Conservation (phyloP, 305 asterid species). For the Fraxinus dipetala region DNA sequence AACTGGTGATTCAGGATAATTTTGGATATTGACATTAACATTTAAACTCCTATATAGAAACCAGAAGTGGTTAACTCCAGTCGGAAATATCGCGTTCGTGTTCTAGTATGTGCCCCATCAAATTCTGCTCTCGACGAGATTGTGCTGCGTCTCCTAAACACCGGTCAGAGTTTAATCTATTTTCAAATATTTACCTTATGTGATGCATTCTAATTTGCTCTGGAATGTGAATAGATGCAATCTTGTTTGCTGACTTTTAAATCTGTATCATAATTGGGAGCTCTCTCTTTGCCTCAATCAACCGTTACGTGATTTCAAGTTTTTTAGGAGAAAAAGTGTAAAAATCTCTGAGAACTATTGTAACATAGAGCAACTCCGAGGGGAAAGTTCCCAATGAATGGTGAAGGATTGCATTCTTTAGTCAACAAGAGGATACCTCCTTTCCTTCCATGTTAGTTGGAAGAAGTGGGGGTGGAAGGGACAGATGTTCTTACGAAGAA, state of each 20-base stretch:
- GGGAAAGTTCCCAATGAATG: constrained; percentile 7
- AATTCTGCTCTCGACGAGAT: constrained; percentile 99
- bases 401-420: neutral
- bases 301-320: neutral
- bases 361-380: constrained; percentile 5
- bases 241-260: constrained; percentile 9
- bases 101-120: constrained; percentile 97
- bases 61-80: constrained; percentile 87
- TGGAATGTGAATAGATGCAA: constrained; percentile 11
- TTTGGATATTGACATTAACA: constrained; percentile 23
- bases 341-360: constrained; percentile 7
- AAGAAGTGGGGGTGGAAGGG: constrained; percentile 4
- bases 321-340: constrained; percentile 2
- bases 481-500: constrained; percentile 4
- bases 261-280: constrained; percentile 10
- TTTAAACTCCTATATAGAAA: constrained; percentile 47
- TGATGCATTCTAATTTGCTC: constrained; percentile 12
- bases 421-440: neutral
- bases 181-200: constrained; percentile 16
- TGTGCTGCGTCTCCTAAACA: constrained; percentile 70
- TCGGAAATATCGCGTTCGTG: constrained; percentile 94
- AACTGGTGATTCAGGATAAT: neutral
- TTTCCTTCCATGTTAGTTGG: neutral
- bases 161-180: constrained; percentile 49
- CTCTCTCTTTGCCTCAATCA: constrained; percentile 14